Evolutionary conservation across 306 rosid species (phyloP), one percentile per base, ranked within the genome.

Genomic region (Hippophae tibetana): DNA sequence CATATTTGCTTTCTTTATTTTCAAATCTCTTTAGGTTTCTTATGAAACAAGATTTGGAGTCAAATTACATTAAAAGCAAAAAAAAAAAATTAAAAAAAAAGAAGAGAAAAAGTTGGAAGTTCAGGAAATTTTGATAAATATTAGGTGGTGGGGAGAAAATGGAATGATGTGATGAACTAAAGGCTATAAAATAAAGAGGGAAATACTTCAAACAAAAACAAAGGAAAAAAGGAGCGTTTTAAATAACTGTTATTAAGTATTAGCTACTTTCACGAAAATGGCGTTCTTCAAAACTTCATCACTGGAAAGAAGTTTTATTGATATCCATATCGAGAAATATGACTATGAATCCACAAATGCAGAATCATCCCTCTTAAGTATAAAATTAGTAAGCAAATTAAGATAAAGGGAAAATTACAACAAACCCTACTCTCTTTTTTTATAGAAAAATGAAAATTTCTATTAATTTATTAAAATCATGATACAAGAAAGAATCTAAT

Each of bases 1-100:
- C 54, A 74, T 81, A 69, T 51, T 73, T 68, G 68, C 78, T 72
- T 83, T 76, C 87, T 72, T 74, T 62, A 60, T 50, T 70, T 58
- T 67, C 31, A 79, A 83, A 76, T 63, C 72, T 66, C 73, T 83
- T 78, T 51, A 68, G 63, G 68, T 81, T 79, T 77, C 86, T 83
- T 81, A 60, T 67, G 67, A 61, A 47, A 57, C 57, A 72, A 77
- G 90, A 56, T 69, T 73, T 64, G 41, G 53, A 54, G 47, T 40
- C 61, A 71, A 60, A 56, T 59, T 54, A 45, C 74, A 53, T 41
- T 27, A 57, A 69, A 54, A 23, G 10, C 69, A 51, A 40, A n/a
- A n/a, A n/a, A 26, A 2, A 48, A 9, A 9, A 10, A 11, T 12
- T 48, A 11, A 9, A 48, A 10, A 9, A 44, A 26, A 14, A 8